Evolutionary conservation across 495 filamentous ascomycete genomes (phyloP), one percentile per base, ranked within the genome.

Genomic region (Glutinoglossum americanum): DNA sequence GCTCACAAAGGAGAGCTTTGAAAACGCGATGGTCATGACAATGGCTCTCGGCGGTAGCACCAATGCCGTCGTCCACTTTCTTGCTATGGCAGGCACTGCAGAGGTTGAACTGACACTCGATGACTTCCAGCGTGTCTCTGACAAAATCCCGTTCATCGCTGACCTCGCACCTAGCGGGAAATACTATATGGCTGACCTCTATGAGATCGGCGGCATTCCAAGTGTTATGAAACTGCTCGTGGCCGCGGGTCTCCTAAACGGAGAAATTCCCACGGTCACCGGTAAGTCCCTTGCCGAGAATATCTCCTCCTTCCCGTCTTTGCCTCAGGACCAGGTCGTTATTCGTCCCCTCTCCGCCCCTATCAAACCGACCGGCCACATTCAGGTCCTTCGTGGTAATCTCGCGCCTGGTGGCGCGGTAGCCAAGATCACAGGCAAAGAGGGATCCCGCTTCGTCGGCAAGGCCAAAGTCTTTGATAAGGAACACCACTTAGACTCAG

Each of bases 381-480:
- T 98, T 51, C 87, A 92, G 64, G 85, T 98, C 53, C 76, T 98
- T 10, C 77, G 77, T 53, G 92, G 92, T 39, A 96, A 96, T 69
- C 78, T 98, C 39, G 85, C 90, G 1, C 92, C 92, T 0, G 84
- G 83, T 35, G 92, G 92, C 35, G 84, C 92, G 9, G 92, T 98
- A 2, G 90, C 92, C 60, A 98, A 98, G 72, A 98, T 98, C 67
- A 98, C 92, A 0, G 92, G 92, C 21, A 96, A 95, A 67, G 92
- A 98, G 69, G 92, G 92, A 5, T 73, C 82, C 15, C 68, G 68
- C 7, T 98, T 98, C 69, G 82, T 76, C 0, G 92, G 92, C 53
- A 80, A 80, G 57, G 92, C 86, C 17, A 74, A 79, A 21, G 87
- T 94, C n/a, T 98, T 95, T 69, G 72, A 98, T 68, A 94, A 94